phyloP scores from a whole-genome alignment of 2,329 filamentous ascomycete species.

The Neocatenulostroma microsporum region DNA sequence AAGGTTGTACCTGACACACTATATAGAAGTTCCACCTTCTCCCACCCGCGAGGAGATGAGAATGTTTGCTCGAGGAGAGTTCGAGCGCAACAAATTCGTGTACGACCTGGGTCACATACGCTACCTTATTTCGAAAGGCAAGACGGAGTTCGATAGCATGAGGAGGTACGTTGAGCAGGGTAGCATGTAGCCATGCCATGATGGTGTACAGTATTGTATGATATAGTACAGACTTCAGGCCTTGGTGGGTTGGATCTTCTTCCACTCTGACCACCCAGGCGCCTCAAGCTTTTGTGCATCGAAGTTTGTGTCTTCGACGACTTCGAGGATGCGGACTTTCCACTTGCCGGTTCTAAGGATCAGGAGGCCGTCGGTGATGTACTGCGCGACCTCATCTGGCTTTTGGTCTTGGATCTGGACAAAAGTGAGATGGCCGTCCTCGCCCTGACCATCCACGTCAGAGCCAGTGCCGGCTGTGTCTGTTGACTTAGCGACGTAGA shows the following conservation, averaged over 20 bases:
- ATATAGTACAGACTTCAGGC: background rate
- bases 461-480: background rate
- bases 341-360: slow-evolving; percentile 53
- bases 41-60: slow-evolving; percentile 37
- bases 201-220: background rate
- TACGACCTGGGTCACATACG: slow-evolving; percentile 43
- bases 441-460: slow-evolving; percentile 30
- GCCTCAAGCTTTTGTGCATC: slow-evolving; percentile 38
- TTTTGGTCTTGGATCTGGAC: slow-evolving; percentile 55
- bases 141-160: slow-evolving; percentile 46
- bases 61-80: slow-evolving; percentile 42
- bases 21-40: slow-evolving; percentile 29
- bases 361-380: slow-evolving; percentile 51
- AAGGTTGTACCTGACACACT: no score
- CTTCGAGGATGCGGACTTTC: slow-evolving; percentile 50
- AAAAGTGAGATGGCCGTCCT: slow-evolving; percentile 50
- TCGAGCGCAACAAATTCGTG: slow-evolving; percentile 40
- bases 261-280: slow-evolving; percentile 44
- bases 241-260: background rate
- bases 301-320: slow-evolving; percentile 49
- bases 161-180: slow-evolving; percentile 35
- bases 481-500: slow-evolving; percentile 23
- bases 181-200: background rate
- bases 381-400: slow-evolving; percentile 50
- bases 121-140: slow-evolving; percentile 44